A percentile compares a stretch with the other conserved stretches of the same genome.
Conservation (phyloP, 352 stramenopile genomes). For the Globisporangium canariense region DNA sequence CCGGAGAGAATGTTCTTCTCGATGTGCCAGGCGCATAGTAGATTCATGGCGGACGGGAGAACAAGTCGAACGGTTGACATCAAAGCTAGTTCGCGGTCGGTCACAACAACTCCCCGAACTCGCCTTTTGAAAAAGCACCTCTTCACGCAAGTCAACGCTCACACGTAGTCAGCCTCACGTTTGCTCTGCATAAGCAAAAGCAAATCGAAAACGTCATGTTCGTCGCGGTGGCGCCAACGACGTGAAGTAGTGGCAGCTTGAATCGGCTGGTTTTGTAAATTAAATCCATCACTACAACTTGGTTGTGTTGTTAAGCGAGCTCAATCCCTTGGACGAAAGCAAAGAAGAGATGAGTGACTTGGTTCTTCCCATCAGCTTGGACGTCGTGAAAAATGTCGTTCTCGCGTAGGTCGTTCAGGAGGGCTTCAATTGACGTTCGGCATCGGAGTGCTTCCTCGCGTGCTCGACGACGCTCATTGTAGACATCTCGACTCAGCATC, state of each 20-base stretch:
- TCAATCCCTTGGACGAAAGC: background rate
- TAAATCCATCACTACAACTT: background rate
- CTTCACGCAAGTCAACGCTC: background rate
- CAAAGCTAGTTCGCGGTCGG: background rate
- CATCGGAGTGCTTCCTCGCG: background rate
- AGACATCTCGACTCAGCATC: background rate
- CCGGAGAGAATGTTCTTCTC: background rate
- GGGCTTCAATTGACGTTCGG: background rate
- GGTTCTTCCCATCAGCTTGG: background rate
- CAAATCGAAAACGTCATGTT: background rate
- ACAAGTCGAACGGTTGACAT: background rate
- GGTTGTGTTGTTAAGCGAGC: background rate
- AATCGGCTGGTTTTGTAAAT: background rate
- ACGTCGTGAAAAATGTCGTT: background rate
- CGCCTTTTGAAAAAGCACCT: background rate
- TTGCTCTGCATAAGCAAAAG: background rate
- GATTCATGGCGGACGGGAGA: background rate
- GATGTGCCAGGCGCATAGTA: background rate
- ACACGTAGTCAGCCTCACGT: background rate
- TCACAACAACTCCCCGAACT: background rate
- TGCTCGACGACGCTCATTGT: background rate
- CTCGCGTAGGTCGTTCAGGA: background rate
- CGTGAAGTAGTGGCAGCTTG: background rate
- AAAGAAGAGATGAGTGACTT: constrained; percentile 1
- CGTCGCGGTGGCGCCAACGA: background rate